These are phyloP conservation scores for Pseudocercospora pini-densiflorae DNA, from an alignment of 2,329 filamentous ascomycete genomes.

Conservation along the genomic window DNA sequence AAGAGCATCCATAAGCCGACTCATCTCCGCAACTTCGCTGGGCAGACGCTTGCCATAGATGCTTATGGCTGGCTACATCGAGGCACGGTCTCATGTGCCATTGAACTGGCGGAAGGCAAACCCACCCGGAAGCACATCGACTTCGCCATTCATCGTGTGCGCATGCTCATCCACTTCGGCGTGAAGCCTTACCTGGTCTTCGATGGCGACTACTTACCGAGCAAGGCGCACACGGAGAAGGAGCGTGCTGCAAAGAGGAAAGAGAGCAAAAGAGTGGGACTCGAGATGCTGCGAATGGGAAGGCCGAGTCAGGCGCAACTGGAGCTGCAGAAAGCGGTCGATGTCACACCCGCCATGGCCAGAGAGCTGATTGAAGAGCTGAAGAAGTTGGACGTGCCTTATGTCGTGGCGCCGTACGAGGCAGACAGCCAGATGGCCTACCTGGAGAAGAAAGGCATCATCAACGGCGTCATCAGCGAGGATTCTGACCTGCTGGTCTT, in stretches of 20 bases:
- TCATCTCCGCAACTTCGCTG: conserved; percentile 82
- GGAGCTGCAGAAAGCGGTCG: conserved; percentile 92
- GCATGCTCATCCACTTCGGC: conserved; percentile 92
- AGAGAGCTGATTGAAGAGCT: conserved; percentile 88
- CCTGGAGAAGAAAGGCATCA: conserved; percentile 81
- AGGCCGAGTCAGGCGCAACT: conserved; percentile 78
- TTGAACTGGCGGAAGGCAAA: conserved; percentile 86
- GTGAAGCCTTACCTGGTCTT: conserved; percentile 95
- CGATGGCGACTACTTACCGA: conserved; percentile 92
- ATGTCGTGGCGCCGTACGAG: conserved; percentile 95
- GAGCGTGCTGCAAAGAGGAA: conserved; percentile 76
- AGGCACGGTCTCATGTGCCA: conserved; percentile 85
- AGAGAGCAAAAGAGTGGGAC: conserved; percentile 73
- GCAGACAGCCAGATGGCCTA: conserved; percentile 97
- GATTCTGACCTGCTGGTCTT: conserved; percentile 97
- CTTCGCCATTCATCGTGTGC: conserved; percentile 85
- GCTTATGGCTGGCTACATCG: conserved; percentile 98
- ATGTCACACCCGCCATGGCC: conserved; percentile 96
- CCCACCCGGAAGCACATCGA: conserved; percentile 89
- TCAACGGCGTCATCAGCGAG: conserved; percentile 89
- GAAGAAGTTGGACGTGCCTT: conserved; percentile 77
- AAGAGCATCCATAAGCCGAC: conserved; percentile 95
- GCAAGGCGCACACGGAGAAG: conserved; percentile 85
- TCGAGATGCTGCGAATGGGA: conserved; percentile 81
- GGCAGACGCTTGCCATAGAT: conserved; percentile 91